Evolutionary conservation across 2,329 filamentous ascomycete genomes (phyloP).

Genomic region (Rhynchosporium secalis): DNA sequence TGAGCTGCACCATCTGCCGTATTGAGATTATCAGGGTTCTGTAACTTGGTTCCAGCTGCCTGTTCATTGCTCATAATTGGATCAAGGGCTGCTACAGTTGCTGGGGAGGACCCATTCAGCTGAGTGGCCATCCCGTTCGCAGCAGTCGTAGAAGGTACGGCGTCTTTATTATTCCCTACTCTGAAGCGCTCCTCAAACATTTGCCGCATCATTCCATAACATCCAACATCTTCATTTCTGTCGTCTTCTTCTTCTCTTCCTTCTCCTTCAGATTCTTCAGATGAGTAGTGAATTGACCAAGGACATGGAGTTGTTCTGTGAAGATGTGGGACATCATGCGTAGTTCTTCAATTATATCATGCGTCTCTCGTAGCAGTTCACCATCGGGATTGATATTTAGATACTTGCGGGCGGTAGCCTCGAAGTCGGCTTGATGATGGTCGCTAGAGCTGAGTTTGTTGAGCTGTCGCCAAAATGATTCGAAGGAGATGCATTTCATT

Average conservation of each 20-base stretch:
- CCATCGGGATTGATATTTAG: conserved; percentile 47
- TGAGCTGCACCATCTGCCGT: not conserved
- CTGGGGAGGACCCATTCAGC: not conserved
- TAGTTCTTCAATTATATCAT: conserved; percentile 48
- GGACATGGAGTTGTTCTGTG: conserved; percentile 12
- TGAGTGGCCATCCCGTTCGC: not conserved
- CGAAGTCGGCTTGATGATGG: conserved; percentile 11
- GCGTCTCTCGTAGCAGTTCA: conserved; percentile 45
- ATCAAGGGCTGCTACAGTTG: not conserved
- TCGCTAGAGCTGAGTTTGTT: conserved; percentile 33
- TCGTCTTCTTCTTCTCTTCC: conserved; percentile 5
- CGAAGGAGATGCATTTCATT: conserved; percentile 44
- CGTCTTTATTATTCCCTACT: not conserved
- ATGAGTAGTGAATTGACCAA: conserved; percentile 19
- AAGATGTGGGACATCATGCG: conserved; percentile 46
- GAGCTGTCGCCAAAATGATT: conserved; percentile 40
- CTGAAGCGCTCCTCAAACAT: conserved; percentile 7
- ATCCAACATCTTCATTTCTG: conserved; percentile 12
- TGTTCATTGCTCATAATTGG: not conserved
- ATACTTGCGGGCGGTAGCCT: conserved; percentile 17
- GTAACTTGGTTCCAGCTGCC: too few relatives aligned
- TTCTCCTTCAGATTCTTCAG: conserved; percentile 15
- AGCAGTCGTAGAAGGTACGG: not conserved
- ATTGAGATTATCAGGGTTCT: not conserved
- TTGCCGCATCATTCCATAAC: conserved; percentile 12